Evolutionary conservation across 2,329 filamentous ascomycete genomes (phyloP), one percentile per base, ranked within the genome.

Genomic region (Huntiella abstrusa): DNA sequence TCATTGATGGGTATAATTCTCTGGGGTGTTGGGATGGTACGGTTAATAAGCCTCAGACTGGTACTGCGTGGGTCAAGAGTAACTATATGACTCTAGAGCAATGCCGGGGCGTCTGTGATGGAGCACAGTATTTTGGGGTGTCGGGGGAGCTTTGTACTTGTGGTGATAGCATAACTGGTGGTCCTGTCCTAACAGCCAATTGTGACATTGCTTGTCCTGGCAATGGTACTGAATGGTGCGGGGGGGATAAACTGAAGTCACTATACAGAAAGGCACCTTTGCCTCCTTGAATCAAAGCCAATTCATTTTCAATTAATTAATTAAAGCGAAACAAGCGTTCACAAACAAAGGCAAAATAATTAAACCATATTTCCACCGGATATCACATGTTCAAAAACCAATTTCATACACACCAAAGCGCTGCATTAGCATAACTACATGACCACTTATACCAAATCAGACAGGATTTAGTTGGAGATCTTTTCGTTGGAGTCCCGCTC

Each of bases 241-340:
- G 44, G 1, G 43, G 48, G 10, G 15, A 13, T 5, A 37, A 34
- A 10, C 13, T 43, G 7, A 47, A 46, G 17, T 43, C 41, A 41
- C 44, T 49, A 11, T 49, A 49, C 16, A 49, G 44, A 32, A 49
- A 49, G 16, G 44, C 48, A 28, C 43, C 33, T 7, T 16, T 49
- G 22, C 44, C 44, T 4, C 43, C 44, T 33, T 46, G 33, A 36
- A 28, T 28, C 22, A 28, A 7, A 28, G 8, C 22, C 22, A 10
- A 10, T 10, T 17, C 1, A 33, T 41, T 34, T 16, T 16, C 22
- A 28, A 28, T 28, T 28, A 28, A 28, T 28, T 28, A 28, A 28
- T 28, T 28, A 28, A 10, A 28, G 22, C 22, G 22, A 28, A 28
- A 28, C 22, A 28, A 28, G 10, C 22, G 22, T 28, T 28, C 22